phyloP scores from a whole-genome alignment of 768 basidiomycete genomes.

The Amanita molliuscula region DNA sequence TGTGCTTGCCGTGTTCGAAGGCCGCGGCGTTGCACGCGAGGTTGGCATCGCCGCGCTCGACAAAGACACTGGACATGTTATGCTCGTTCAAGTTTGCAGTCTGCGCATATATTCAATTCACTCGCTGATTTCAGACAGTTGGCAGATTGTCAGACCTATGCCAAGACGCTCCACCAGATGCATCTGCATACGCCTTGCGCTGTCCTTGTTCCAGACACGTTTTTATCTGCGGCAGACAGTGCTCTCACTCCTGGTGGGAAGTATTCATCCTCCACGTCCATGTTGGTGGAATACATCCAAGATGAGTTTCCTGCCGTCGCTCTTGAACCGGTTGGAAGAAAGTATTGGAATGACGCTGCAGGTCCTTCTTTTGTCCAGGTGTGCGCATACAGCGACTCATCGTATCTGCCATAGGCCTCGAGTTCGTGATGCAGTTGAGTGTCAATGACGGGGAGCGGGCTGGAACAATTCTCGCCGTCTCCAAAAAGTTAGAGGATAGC shows the following conservation, averaged over 20 bases:
- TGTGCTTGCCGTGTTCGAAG: slow-evolving; percentile 64
- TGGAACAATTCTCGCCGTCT: slow-evolving; percentile 66
- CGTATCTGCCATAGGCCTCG: slow-evolving; percentile 36
- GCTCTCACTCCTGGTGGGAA: slow-evolving; percentile 33
- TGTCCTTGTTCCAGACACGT: slow-evolving; percentile 78
- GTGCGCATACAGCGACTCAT: not conserved
- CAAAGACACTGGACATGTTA: slow-evolving; percentile 62
- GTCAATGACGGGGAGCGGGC: slow-evolving; percentile 77
- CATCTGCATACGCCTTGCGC: slow-evolving; percentile 61
- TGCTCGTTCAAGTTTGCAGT: slow-evolving; percentile 62
- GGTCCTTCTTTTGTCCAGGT: slow-evolving; percentile 29
- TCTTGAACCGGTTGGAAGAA: slow-evolving; percentile 62
- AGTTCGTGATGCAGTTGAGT: slow-evolving; percentile 69
- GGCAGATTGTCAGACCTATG: slow-evolving; percentile 80
- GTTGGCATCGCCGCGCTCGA: slow-evolving; percentile 86
- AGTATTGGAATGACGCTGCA: slow-evolving; percentile 79
- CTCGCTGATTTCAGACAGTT: slow-evolving; percentile 33
- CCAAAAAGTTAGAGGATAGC: slow-evolving; percentile 51
- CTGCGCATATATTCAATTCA: not conserved
- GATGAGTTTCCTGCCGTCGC: slow-evolving; percentile 65
- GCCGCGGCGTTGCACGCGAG: slow-evolving; percentile 70
- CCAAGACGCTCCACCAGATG: slow-evolving; percentile 83
- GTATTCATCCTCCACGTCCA: slow-evolving; percentile 36
- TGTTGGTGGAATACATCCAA: slow-evolving; percentile 62
- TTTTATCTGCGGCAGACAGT: slow-evolving; percentile 48